Evolutionary conservation across 179 eudicot genomes (phyloP).

Genomic region (Nepenthes alata): DNA sequence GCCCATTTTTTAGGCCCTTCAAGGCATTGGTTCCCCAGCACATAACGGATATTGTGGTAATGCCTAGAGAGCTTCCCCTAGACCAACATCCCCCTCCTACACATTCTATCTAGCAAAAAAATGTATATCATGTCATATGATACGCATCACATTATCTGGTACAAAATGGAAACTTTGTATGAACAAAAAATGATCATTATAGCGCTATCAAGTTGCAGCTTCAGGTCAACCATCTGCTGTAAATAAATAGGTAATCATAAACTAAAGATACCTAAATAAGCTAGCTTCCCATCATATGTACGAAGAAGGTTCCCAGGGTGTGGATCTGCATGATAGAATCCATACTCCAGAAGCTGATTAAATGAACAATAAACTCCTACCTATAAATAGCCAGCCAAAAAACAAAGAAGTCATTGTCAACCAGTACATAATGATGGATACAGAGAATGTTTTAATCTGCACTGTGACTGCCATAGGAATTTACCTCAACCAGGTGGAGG

Average conservation of each 20-base stretch:
- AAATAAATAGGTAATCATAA: background rate
- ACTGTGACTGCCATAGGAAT: background rate
- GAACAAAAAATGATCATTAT: background rate
- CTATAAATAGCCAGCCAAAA: constrained; percentile 28
- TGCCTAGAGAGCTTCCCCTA: too few relatives aligned
- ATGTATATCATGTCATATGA: too few relatives aligned
- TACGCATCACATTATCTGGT: too few relatives aligned
- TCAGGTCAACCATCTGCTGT: too few relatives aligned
- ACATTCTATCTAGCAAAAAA: too few relatives aligned
- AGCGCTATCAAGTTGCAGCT: background rate
- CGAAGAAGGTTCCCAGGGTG: constrained; percentile 98
- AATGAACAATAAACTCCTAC: constrained; percentile 96
- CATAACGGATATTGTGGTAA: too few relatives aligned
- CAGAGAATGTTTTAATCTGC: background rate
- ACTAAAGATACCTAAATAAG: constrained; percentile 63
- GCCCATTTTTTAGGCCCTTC: too few relatives aligned
- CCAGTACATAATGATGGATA: background rate
- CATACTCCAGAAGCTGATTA: constrained; percentile 88
- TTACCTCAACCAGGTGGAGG: constrained; percentile 84
- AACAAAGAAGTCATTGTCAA: background rate
- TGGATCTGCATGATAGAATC: constrained; percentile 98
- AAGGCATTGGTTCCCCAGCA: too few relatives aligned
- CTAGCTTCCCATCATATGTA: constrained; percentile 84
- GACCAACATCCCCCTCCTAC: too few relatives aligned
- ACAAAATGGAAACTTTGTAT: too few relatives aligned